Conservation (phyloP, 495 filamentous ascomycete species). For the Penicillium soppii region DNA sequence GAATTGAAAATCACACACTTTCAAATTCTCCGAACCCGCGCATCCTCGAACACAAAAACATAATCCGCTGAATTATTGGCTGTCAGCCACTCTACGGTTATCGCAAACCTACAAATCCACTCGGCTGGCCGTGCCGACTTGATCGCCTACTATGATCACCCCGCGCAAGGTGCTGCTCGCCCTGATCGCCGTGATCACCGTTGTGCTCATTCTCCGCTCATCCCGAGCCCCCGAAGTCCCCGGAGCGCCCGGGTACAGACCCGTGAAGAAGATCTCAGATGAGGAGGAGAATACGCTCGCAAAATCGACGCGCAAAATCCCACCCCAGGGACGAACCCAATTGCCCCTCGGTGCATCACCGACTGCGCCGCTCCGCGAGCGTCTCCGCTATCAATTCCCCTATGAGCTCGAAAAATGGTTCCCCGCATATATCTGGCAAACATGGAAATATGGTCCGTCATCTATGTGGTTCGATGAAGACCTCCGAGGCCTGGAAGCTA, state of each 20-base stretch:
- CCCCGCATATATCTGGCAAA: slow-evolving; percentile 98
- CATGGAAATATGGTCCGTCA: slow-evolving; percentile 88
- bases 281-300: slow-evolving; percentile 17
- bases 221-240: slow-evolving; percentile 44
- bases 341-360: slow-evolving; percentile 38
- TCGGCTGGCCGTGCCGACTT: slow-evolving; percentile 1
- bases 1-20: neutral
- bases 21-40: neutral
- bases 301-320: slow-evolving; percentile 13
- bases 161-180: slow-evolving; percentile 71
- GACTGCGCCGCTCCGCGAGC: slow-evolving; percentile 66
- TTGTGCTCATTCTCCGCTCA: slow-evolving; percentile 69
- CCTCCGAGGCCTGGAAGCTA: slow-evolving; percentile 80
- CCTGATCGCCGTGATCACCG: slow-evolving; percentile 63
- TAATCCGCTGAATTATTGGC: neutral
- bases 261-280: slow-evolving; percentile 20
- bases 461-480: slow-evolving; percentile 72
- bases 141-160: slow-evolving; percentile 54
- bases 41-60: neutral
- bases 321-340: slow-evolving; percentile 21
- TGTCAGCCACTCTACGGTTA: neutral
- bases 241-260: slow-evolving; percentile 26
- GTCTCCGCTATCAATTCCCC: slow-evolving; percentile 88
- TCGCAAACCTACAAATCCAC: slow-evolving; percentile 1
- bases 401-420: slow-evolving; percentile 87